phyloP scores from a whole-genome alignment of 495 filamentous ascomycete species.

The Xylaria telfairii region DNA sequence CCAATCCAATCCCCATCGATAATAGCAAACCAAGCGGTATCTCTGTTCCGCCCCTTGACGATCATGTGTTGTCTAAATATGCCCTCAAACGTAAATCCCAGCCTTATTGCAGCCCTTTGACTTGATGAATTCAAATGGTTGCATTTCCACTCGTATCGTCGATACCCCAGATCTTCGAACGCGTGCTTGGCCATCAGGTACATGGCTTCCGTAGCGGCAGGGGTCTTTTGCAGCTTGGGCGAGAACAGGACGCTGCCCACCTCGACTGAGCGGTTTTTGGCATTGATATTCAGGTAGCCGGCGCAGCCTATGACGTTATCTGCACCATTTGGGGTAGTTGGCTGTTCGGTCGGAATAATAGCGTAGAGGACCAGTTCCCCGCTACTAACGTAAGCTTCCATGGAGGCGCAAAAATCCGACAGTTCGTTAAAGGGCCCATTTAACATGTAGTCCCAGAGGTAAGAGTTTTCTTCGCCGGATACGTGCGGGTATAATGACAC shows the following conservation, averaged over 20 bases:
- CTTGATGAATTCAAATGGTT: conserved; percentile 57
- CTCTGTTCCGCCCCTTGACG: conserved; percentile 59
- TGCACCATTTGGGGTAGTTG: neutral
- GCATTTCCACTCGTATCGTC: conserved; percentile 66
- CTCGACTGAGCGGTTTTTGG: conserved; percentile 50
- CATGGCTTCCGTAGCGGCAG: conserved; percentile 57
- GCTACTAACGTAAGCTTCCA: conserved; percentile 38
- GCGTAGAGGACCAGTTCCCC: conserved; percentile 50
- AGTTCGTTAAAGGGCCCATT: conserved; percentile 48
- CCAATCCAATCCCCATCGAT: conserved; percentile 57
- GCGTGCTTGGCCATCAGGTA: conserved; percentile 54
- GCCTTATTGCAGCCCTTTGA: conserved; percentile 54
- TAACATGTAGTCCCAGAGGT: conserved; percentile 57
- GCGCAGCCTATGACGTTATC: conserved; percentile 48
- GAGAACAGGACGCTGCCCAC: conserved; percentile 59
- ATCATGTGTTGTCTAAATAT: conserved; percentile 63
- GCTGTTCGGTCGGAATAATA: conserved; percentile 42
- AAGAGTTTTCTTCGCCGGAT: conserved; percentile 41
- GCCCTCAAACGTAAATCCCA: conserved; percentile 62
- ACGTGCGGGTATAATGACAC: conserved; percentile 48
- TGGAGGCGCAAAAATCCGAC: conserved; percentile 38
- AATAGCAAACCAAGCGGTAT: conserved; percentile 63
- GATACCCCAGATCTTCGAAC: conserved; percentile 58
- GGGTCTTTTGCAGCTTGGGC: conserved; percentile 52
- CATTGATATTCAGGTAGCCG: conserved; percentile 51